phyloP scores from a whole-genome alignment of 2,329 filamentous ascomycete species.

The Trichoderma cornu-damae region DNA sequence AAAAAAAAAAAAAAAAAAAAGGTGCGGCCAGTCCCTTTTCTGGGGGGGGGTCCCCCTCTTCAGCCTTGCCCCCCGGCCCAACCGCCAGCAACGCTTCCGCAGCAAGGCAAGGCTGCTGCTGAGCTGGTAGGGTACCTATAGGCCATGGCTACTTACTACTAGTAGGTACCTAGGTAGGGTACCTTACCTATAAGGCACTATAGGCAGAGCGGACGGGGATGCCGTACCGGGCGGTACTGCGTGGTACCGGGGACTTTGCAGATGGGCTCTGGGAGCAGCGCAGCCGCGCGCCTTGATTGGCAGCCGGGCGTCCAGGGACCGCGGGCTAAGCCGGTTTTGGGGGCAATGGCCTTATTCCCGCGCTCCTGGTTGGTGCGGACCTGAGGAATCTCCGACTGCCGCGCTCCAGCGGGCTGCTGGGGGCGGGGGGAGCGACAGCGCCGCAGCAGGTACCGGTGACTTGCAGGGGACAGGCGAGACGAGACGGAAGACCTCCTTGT shows the following conservation, averaged over 20 bases:
- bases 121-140: too few species aligned
- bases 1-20: too few species aligned
- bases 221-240: neutral
- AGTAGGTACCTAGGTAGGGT: too few species aligned
- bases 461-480: constrained; percentile 5
- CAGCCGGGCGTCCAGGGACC: neutral
- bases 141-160: too few species aligned
- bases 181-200: too few species aligned
- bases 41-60: constrained; percentile 7
- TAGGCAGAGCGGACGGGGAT: neutral
- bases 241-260: constrained; percentile 7
- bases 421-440: neutral
- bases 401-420: constrained; percentile 9
- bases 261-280: too few species aligned
- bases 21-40: constrained; percentile 17
- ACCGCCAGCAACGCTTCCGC: neutral
- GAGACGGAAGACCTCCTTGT: neutral
- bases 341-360: neutral
- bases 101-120: constrained; percentile 2
- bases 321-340: constrained; percentile 9
- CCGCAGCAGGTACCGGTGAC: constrained; percentile 16
- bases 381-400: constrained; percentile 15
- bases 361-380: constrained; percentile 8
- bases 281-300: constrained; percentile 6
- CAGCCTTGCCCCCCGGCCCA: constrained; percentile 17